Conservation (phyloP, 1,139 yeast genomes). For the Kurtzmaniella quercitrusa region DNA sequence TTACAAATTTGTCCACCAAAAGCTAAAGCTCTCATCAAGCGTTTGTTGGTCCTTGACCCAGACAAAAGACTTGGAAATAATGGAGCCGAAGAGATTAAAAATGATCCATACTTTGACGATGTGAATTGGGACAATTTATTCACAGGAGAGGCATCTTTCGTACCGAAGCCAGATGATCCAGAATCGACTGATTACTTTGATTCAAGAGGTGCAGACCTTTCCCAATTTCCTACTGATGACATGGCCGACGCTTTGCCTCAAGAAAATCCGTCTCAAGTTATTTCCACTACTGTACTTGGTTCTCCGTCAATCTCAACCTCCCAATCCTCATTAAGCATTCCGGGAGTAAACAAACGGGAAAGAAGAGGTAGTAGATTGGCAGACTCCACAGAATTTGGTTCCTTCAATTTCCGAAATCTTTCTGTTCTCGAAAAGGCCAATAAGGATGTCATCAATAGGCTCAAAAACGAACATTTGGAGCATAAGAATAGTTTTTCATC, state of each 20-base stretch:
- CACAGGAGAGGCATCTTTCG: conserved; percentile 75
- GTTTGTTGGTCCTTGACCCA: conserved; percentile 62
- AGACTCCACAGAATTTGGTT: conserved; percentile 86
- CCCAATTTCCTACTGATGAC: conserved; percentile 53
- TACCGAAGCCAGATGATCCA: conserved; percentile 76
- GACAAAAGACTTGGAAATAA: conserved; percentile 63
- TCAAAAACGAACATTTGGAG: conserved; percentile 78
- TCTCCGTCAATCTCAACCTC: conserved; percentile 14
- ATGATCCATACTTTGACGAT: conserved; percentile 70
- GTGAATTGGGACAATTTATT: conserved; percentile 76
- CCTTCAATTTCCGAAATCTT: conserved; percentile 84
- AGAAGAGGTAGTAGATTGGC: conserved; percentile 65
- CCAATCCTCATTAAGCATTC: conserved; percentile 6
- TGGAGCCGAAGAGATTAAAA: conserved; percentile 76
- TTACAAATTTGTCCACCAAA: conserved; percentile 52
- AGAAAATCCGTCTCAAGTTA: conserved; percentile 11
- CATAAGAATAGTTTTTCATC: conserved; percentile 43
- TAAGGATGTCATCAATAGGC: conserved; percentile 82
- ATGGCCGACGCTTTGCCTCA: conserved; percentile 10
- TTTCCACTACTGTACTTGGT: conserved; percentile 15
- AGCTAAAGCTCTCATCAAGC: conserved; percentile 71
- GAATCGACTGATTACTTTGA: conserved; percentile 93
- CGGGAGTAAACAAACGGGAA: conserved; percentile 44
- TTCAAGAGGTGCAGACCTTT: conserved; percentile 75
- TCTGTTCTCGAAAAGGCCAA: conserved; percentile 91